Base-by-base conservation (phyloP, 345 rosid genomes). In the Hibiscus mutabilis region DNA sequence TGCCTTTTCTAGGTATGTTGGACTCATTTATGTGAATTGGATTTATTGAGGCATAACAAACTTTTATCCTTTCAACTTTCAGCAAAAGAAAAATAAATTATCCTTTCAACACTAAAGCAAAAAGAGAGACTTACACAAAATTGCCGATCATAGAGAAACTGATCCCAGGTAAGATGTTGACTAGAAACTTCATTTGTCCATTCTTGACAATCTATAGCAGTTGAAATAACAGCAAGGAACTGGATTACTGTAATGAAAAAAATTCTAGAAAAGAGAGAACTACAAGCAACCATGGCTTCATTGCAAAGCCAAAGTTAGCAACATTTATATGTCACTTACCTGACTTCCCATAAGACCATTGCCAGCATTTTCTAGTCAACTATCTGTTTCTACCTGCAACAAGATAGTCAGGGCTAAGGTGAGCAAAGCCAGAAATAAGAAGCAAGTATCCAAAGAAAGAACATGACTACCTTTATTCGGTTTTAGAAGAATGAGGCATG, bases 321-420 rank as follows among this genome's bases (percentile, higher is more conserved):
- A 55, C 27, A n/a, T 60, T 63, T 5, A 21, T 69, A 25, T 24
- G 0, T 21, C 24, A 57, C 74, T 76, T 68, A 84, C 97, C 90
- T 91, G 99, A 68, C 75, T 80, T 31, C 99, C 99, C 99, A 95
- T 95, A 18, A 95, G 95, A 62, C 99, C 97, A 70, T 89, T 90
- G 35, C 85, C 91, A 56, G 97, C 97, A 81, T 95, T 95, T 74
- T 91, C 97, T 37, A 95, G 75, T 97, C 97, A 91, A 82, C 99
- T 90, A 69, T 95, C 99, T 33, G 97, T 95, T 71, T 87, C 97
- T 44, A 75, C 74, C 97, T 91, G 82, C 79, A 82, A 53, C 73
- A 73, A 25, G 14, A 66, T 42, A 73, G 24, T 60, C 52, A 6
- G 3, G 15, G 35, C 6, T 40, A n/a, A 40, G 42, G 21, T 57